Evolutionary conservation across 495 filamentous ascomycete species (phyloP).

Genomic region (Penicillium tannophilum): DNA sequence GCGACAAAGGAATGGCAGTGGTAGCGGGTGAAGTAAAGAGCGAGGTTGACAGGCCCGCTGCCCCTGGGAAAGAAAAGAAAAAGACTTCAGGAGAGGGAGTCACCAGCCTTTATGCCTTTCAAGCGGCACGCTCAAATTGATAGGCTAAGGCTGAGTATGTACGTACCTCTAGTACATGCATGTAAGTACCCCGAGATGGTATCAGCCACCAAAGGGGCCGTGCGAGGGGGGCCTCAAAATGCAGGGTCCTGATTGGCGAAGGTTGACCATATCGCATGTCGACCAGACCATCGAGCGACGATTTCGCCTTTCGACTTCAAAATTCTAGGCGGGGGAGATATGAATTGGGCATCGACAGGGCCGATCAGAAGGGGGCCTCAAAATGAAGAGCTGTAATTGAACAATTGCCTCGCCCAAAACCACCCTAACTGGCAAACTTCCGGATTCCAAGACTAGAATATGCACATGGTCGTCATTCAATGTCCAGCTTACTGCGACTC

Average conservation of each 20-base stretch:
- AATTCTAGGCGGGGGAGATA: not conserved
- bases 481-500: no score
- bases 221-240: conserved; percentile 11
- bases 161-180: not conserved
- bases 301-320: not conserved
- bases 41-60: no score
- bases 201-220: conserved; percentile 1
- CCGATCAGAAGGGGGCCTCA: conserved; percentile 10
- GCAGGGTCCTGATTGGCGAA: conserved; percentile 3
- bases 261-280: not conserved
- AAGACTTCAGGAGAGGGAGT: no score
- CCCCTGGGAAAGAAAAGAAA: no score
- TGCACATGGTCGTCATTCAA: no score
- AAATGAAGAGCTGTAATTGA: conserved; percentile 8
- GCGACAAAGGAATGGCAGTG: no score
- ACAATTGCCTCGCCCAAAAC: not conserved
- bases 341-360: conserved; percentile 6
- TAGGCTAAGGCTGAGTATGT: not conserved
- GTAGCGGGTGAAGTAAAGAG: no score
- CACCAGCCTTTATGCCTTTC: no score
- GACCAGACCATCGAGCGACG: no score
- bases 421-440: no score
- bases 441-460: no score
- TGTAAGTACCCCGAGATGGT: not conserved
- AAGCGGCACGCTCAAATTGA: no score